Conservation (phyloP, 331 rosid species). For the Arachis monticola region DNA sequence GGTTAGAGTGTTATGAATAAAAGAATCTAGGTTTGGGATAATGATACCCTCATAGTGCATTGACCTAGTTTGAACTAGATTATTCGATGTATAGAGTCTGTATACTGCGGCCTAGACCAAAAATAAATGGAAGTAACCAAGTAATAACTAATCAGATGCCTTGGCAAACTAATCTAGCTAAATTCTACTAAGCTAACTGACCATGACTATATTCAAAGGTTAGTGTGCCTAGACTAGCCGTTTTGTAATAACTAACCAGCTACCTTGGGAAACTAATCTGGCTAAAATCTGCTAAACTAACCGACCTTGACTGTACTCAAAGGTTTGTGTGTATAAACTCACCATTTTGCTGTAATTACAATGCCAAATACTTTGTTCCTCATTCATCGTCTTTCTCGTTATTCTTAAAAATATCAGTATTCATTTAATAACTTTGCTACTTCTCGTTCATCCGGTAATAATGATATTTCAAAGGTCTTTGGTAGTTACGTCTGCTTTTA, state of each 20-base stretch:
- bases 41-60: no score
- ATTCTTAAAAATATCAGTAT: slow-evolving; percentile 11
- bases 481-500: background rate
- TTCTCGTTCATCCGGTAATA: background rate
- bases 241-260: background rate
- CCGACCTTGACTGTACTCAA: background rate
- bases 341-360: background rate
- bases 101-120: no score
- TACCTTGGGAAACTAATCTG: background rate
- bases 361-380: slow-evolving; percentile 7
- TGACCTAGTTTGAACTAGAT: no score
- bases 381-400: slow-evolving; percentile 15
- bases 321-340: background rate
- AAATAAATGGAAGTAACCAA: background rate
- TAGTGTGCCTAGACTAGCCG: background rate
- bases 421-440: slow-evolving; percentile 4
- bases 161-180: background rate
- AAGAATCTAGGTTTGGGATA: no score
- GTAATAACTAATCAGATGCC: background rate
- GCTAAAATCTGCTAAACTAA: background rate
- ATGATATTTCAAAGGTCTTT: slow-evolving; percentile 15
- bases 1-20: no score
- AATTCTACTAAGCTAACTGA: background rate
- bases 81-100: no score
- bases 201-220: background rate